These are phyloP conservation scores for Anisodus acutangulus DNA, from an alignment of 257 asterid genomes.

Conservation along the genomic window DNA sequence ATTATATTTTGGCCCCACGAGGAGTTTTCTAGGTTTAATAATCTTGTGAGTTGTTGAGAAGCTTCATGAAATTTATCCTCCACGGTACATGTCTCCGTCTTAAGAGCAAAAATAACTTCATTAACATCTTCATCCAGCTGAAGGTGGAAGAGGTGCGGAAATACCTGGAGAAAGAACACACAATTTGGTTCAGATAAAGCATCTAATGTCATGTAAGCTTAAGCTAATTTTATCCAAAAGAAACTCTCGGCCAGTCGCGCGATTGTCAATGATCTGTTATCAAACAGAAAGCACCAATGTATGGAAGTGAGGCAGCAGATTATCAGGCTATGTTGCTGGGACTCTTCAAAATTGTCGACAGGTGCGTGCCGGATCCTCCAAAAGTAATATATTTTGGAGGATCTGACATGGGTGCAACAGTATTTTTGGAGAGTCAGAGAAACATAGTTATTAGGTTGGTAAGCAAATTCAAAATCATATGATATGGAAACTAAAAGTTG, in stretches of 20 bases:
- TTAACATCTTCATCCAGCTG: slow-evolving; percentile 85
- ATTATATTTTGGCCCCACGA: slow-evolving; percentile 48
- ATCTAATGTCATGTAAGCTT: background rate
- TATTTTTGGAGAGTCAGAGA: background rate
- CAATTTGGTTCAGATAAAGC: background rate
- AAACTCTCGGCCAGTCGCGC: background rate
- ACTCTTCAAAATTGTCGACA: background rate
- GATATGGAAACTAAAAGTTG: background rate
- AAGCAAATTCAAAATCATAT: background rate
- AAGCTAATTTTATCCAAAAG: background rate
- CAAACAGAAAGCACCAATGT: background rate
- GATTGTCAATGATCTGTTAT: background rate
- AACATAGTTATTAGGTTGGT: no score
- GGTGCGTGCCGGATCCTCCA: background rate
- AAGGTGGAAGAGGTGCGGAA: slow-evolving; percentile 64
- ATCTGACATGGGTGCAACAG: background rate
- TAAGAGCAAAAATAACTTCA: slow-evolving; percentile 79
- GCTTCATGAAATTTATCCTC: slow-evolving; percentile 60
- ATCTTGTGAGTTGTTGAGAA: slow-evolving; percentile 43
- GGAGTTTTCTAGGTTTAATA: slow-evolving; percentile 46
- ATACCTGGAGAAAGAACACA: slow-evolving; percentile 55
- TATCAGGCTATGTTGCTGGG: background rate
- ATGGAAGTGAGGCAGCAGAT: background rate
- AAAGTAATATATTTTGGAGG: background rate
- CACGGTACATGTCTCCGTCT: slow-evolving; percentile 39